Evolutionary conservation across 1,139 yeast genomes (phyloP).

Genomic region (Debaryomyces sp.): DNA sequence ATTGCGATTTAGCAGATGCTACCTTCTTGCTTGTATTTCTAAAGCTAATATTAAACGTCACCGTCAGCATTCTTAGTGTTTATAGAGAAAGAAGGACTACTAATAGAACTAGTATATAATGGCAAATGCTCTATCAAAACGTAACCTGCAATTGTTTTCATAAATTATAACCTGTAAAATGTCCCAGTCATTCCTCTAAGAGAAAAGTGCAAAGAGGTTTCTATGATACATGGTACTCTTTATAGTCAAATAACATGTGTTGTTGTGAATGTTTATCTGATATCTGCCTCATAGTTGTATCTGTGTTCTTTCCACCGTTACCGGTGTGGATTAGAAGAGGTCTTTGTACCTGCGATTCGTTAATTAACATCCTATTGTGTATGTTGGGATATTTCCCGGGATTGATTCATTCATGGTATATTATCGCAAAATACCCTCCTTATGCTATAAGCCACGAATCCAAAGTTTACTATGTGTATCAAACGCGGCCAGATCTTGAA

Average conservation of each 20-base stretch:
- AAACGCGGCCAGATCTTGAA: conserved; percentile 34
- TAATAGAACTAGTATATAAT: not conserved
- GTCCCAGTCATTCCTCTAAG: conserved; percentile 1
- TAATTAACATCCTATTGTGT: conserved; percentile 60
- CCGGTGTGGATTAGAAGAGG: conserved; percentile 75
- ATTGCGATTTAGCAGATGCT: conserved; percentile 22
- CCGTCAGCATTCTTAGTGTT: conserved; percentile 22
- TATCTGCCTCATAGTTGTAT: conserved; percentile 57
- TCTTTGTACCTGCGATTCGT: conserved; percentile 59
- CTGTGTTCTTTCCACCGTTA: conserved; percentile 69
- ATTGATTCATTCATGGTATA: conserved; percentile 66
- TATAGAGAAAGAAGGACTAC: not conserved
- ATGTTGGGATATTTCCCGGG: conserved; percentile 71
- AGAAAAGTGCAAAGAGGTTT: not conserved
- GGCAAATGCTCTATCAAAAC: not conserved
- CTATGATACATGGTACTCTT: not conserved
- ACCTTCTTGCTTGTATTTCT: conserved; percentile 27
- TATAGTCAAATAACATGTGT: conserved; percentile 8
- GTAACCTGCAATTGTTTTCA: not conserved
- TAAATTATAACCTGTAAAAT: conserved; percentile 1
- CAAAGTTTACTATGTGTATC: conserved; percentile 33
- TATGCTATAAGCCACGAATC: conserved; percentile 24
- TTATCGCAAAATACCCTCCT: conserved; percentile 53
- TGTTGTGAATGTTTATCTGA: conserved; percentile 43
- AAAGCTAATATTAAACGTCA: conserved; percentile 26